Conservation (phyloP, 352 stramenopile genomes). For the Globisporangium barbulae region DNA sequence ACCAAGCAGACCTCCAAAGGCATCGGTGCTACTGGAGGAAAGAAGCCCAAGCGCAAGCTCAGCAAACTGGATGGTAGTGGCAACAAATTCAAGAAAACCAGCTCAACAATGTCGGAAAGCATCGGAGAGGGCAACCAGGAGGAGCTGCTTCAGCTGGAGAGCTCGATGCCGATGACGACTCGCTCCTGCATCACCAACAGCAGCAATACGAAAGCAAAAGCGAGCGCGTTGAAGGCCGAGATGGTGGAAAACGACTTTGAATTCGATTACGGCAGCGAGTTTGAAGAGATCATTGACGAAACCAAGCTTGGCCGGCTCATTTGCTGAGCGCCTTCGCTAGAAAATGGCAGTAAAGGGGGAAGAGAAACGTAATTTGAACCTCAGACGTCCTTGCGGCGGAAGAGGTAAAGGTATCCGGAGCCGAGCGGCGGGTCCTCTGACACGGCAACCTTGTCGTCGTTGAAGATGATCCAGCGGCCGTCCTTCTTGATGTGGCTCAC, state of each 20-base stretch:
- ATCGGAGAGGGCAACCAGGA: constrained; percentile 16
- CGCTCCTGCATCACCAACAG: neutral
- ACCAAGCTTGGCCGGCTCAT: constrained; percentile 45
- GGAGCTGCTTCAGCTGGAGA: constrained; percentile 11
- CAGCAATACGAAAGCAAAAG: constrained; percentile 10
- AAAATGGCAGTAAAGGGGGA: neutral
- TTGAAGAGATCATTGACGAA: constrained; percentile 83
- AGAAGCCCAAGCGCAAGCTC: constrained; percentile 8
- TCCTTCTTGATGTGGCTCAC: constrained; percentile 98
- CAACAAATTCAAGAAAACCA: constrained; percentile 1
- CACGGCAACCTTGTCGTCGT: constrained; percentile 98
- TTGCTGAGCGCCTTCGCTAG: constrained; percentile 23
- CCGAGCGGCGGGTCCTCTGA: constrained; percentile 92
- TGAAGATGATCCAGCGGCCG: constrained; percentile 98
- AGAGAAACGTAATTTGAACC: constrained; percentile 8
- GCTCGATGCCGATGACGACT: no score
- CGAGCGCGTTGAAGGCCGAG: constrained; percentile 12
- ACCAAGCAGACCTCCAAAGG: neutral
- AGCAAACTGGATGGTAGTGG: neutral
- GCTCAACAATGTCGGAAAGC: neutral
- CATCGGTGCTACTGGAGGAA: neutral
- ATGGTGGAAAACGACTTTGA: constrained; percentile 35
- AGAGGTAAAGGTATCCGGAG: constrained; percentile 98
- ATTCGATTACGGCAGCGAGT: constrained; percentile 75
- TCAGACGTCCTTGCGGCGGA: constrained; percentile 52